Evolutionary conservation across 768 basidiomycete genomes (phyloP).

Genomic region (Agrocybe pediades): DNA sequence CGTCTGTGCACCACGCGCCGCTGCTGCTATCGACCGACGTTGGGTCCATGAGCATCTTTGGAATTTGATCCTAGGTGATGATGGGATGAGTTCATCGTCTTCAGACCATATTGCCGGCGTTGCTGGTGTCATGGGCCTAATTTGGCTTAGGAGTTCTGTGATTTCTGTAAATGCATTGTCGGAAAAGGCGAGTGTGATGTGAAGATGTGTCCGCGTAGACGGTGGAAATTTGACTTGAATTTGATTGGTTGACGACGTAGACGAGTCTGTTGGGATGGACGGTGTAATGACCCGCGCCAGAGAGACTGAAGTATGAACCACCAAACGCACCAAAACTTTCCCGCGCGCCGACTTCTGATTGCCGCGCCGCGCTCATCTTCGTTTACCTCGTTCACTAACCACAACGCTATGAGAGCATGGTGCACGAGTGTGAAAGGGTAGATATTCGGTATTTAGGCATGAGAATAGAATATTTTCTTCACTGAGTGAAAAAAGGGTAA

Average conservation of each 20-base stretch:
- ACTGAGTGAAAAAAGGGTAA: too few relatives aligned
- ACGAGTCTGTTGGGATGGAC: conserved; percentile 35
- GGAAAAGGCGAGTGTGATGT: conserved; percentile 30
- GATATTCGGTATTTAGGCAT: too few relatives aligned
- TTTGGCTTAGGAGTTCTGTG: conserved; percentile 14
- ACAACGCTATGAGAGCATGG: too few relatives aligned
- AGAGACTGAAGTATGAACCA: too few relatives aligned
- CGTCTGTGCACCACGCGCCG: conserved; percentile 39
- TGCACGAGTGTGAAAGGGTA: too few relatives aligned
- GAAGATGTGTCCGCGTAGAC: conserved; percentile 32
- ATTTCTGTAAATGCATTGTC: conserved; percentile 26
- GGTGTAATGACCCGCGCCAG: neutral
- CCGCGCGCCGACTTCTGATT: too few relatives aligned
- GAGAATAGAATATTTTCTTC: too few relatives aligned
- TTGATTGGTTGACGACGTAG: conserved; percentile 35
- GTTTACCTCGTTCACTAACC: too few relatives aligned
- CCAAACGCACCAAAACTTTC: too few relatives aligned
- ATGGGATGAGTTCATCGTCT: conserved; percentile 5
- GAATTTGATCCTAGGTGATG: conserved; percentile 38
- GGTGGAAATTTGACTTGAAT: conserved; percentile 21
- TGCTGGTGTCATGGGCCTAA: neutral
- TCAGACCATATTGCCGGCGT: too few relatives aligned
- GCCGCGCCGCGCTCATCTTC: too few relatives aligned
- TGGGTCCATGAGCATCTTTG: conserved; percentile 39
- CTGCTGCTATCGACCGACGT: conserved; percentile 32